Evolutionary conservation across 345 rosid genomes (phyloP), one percentile per base, ranked within the genome.

Genomic region (Brassica carinata): DNA sequence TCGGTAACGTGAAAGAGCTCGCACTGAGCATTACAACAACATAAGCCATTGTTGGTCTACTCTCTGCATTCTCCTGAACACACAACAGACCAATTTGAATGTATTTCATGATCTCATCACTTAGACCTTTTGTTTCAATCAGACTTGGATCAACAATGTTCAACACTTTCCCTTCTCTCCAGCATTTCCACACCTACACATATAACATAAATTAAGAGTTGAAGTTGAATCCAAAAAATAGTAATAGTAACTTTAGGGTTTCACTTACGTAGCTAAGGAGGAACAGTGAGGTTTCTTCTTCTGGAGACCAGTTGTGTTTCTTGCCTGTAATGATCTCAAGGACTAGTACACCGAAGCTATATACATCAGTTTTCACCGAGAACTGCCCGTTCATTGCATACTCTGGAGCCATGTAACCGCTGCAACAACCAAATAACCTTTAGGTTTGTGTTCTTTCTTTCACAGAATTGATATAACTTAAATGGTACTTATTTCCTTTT

Each of bases 1-100:
- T 69, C 3, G 48, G 69, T 29, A 77, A 40, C 55, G 71, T 34
- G 58, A 64, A 64, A 71, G 71, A 71, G 34, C 0, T 26, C 53
- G 76, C 76, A 73, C 23, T 79, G 55, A 79, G 68, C 74, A 79
- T 79, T 27, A 67, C 62, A 73, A 58, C 73, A 58, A 73, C 63
- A 10, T 59, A 79, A 58, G 78, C 74, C 78, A 79, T 79, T 38
- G 78, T 79, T 79, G 73, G 82, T 73, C 78, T 73, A 55, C 68
- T 27, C 68, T 27, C 73, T 72, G 77, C 5, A 9, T 57, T 72
- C 26, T 55, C 62, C 62, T 55, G 62, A 55, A 55, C 62, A 55
- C 62, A 55, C 26, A 55, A 7, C 62, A 55, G 26, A 55, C 62
- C 62, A 17, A 55, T 15, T 26, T 55, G 62, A 55, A 55, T 55